Evolutionary conservation across 495 filamentous ascomycete species (phyloP).

Genomic region (Margaritispora aquatica): DNA sequence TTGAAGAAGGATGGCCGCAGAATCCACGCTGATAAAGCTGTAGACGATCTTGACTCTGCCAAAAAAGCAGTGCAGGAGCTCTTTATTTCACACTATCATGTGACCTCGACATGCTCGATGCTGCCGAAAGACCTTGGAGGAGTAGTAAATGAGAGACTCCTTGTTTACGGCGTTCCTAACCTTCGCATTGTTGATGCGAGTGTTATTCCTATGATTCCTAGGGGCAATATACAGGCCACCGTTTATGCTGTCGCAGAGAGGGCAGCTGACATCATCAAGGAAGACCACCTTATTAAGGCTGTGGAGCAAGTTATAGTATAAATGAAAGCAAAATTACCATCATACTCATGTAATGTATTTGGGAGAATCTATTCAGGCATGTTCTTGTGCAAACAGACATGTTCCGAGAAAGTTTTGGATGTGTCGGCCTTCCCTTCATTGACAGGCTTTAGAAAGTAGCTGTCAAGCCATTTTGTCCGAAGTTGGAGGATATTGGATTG

Average conservation of each 20-base stretch:
- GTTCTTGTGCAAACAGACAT: not conserved
- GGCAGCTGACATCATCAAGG: conserved; percentile 49
- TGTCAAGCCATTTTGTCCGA: too few species aligned
- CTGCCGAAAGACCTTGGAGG: conserved; percentile 27
- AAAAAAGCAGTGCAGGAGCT: conserved; percentile 25
- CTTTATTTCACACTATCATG: conserved; percentile 32
- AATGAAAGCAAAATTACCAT: not conserved
- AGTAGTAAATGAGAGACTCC: conserved; percentile 46
- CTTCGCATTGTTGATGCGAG: conserved; percentile 56
- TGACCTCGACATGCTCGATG: conserved; percentile 23
- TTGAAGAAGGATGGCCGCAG: conserved; percentile 31
- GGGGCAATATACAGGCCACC: conserved; percentile 41
- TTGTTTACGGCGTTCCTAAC: conserved; percentile 46
- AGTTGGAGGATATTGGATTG: too few species aligned
- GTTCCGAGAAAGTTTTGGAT: too few species aligned
- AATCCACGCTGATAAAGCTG: conserved; percentile 7
- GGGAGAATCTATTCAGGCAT: too few species aligned
- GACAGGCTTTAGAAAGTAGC: too few species aligned
- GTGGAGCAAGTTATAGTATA: not conserved
- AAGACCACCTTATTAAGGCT: conserved; percentile 32
- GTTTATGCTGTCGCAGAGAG: conserved; percentile 59
- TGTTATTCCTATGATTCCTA: conserved; percentile 49
- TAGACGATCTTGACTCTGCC: conserved; percentile 24
- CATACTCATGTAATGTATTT: not conserved
- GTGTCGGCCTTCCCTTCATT: too few species aligned